A percentile compares a stretch with the other conserved stretches of the same genome.
Evolutionary conservation across 2,329 filamentous ascomycete genomes (phyloP).

Genomic region (Delphinella strobiligena): DNA sequence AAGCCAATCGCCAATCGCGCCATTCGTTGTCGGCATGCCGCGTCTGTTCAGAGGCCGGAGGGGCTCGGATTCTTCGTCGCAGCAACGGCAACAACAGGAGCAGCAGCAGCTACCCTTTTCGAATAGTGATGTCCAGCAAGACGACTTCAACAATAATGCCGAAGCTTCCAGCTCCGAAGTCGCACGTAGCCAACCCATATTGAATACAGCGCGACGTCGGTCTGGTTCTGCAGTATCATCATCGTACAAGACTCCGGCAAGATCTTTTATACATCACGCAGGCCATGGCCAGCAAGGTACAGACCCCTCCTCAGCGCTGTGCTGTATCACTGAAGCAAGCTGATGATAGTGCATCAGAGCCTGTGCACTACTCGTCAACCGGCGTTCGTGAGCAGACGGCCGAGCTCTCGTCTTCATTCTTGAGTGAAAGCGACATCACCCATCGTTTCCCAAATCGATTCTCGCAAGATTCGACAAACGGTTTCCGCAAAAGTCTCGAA

Average conservation of each 20-base stretch:
- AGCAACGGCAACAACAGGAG: constrained; percentile 10
- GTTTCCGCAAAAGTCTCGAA: constrained; percentile 4
- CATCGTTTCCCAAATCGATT: neutral
- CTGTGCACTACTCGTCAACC: constrained; percentile 24
- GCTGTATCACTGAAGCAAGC: too few species aligned
- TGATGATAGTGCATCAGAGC: constrained; percentile 30
- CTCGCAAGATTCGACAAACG: constrained; percentile 4
- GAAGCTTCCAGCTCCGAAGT: too few species aligned
- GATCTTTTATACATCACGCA: constrained; percentile 23
- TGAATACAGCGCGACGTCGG: constrained; percentile 9
- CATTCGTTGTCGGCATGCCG: constrained; percentile 6
- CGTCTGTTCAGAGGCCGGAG: constrained; percentile 8
- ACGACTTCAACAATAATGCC: constrained; percentile 4
- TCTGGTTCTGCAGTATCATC: constrained; percentile 15
- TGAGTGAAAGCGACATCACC: constrained; percentile 21
- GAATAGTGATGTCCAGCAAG: constrained; percentile 10
- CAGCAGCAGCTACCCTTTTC: constrained; percentile 12
- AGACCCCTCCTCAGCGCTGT: too few species aligned
- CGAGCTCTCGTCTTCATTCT: constrained; percentile 24
- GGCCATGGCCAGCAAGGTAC: constrained; percentile 14
- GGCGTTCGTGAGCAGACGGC: constrained; percentile 27
- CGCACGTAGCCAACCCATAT: too few species aligned
- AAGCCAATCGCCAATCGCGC: too few species aligned
- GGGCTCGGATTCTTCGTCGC: constrained; percentile 10
- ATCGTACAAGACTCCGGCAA: constrained; percentile 20